phyloP scores from a whole-genome alignment of 1,284 basidiomycete species.

The Vanrija pseudolonga region DNA sequence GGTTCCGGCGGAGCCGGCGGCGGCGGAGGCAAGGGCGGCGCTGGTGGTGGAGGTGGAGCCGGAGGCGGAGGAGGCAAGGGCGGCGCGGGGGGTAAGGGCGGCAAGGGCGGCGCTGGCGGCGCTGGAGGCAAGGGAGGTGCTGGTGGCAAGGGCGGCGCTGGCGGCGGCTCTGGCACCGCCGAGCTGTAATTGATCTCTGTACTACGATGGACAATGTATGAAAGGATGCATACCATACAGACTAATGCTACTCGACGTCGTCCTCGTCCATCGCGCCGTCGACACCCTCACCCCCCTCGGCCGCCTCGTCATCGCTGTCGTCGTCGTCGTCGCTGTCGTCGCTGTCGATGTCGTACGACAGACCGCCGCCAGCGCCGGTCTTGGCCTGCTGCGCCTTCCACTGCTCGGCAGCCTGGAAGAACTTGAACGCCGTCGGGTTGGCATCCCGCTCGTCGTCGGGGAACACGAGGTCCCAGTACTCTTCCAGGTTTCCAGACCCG shows the following conservation, averaged over 20 bases:
- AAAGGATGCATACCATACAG: not conserved
- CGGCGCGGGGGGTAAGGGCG: no score
- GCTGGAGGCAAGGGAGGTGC: no score
- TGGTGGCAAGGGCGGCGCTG: no score
- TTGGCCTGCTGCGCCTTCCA: conserved; percentile 57
- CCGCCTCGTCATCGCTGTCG: conserved; percentile 31
- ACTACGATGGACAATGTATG: no score
- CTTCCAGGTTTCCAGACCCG: conserved; percentile 79
- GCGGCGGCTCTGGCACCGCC: no score
- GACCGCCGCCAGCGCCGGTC: conserved; percentile 18
- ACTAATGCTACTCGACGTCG: not conserved
- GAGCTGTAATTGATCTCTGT: no score
- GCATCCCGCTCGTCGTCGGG: conserved; percentile 89
- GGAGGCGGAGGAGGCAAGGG: no score
- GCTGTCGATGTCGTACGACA: conserved; percentile 42
- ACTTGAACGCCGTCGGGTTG: conserved; percentile 88
- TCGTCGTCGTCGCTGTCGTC: conserved; percentile 37
- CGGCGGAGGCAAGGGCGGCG: no score
- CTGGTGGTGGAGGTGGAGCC: no score
- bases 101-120: no score
- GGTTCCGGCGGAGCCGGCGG: no score
- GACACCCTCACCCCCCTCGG: conserved; percentile 28
- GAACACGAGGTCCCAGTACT: conserved; percentile 88
- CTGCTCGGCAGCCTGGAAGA: conserved; percentile 86
- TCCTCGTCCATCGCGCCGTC: conserved; percentile 7